Percentiles rank a stretch among this genome's conserved stretches.
These are phyloP conservation scores for Rhizoclosmatium globosum DNA, from an alignment of 192 early-diverging fungal genomes.

Conservation along the genomic window DNA sequence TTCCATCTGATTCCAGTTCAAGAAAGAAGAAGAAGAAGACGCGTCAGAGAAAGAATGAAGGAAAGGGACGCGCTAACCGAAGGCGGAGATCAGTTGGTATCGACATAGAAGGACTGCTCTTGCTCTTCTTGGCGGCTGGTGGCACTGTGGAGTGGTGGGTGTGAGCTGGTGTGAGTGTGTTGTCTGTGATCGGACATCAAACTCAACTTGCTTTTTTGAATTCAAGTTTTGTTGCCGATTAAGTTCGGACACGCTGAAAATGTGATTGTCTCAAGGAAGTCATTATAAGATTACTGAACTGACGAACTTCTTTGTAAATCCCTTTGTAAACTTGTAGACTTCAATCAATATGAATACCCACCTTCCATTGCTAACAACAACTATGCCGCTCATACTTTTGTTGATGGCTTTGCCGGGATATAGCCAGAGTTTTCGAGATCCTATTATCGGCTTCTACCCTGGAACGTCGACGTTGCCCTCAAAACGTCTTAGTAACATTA, in stretches of 20 bases:
- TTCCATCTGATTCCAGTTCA: not conserved
- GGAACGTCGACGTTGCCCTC: not conserved
- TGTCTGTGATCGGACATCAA: no score
- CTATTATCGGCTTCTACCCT: not conserved
- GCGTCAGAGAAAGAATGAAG: not conserved
- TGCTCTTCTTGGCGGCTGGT: no score
- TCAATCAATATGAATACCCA: not conserved
- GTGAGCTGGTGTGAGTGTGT: no score
- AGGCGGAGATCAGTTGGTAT: no score
- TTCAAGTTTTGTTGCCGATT: no score
- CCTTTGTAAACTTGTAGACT: no score
- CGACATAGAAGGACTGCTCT: no score
- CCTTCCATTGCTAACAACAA: not conserved
- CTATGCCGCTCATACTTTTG: not conserved
- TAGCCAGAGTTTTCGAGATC: not conserved
- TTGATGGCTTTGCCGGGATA: not conserved
- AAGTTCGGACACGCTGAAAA: not conserved
- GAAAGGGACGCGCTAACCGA: no score
- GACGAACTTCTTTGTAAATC: not conserved
- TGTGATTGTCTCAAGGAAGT: not conserved
- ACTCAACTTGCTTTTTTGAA: no score
- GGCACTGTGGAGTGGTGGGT: no score
- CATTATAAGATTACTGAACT: not conserved
- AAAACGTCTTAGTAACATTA: constrained; percentile 1
- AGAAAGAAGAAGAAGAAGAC: not conserved